Conservation (phyloP, 2,329 filamentous ascomycete species). For the Teratosphaeriaceae sp. region DNA sequence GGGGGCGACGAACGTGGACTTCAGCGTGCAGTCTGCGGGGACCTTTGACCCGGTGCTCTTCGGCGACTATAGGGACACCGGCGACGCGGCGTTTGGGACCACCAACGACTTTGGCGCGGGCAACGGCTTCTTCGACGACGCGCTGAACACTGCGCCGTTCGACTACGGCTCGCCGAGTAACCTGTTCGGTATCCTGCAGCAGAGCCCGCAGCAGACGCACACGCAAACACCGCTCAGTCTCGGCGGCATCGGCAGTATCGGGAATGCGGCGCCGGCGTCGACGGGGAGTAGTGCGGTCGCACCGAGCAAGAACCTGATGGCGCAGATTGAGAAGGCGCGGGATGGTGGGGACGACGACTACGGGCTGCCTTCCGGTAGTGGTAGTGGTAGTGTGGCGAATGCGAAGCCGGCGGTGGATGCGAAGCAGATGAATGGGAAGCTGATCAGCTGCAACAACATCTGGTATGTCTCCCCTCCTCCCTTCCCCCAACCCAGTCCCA, state of each 20-base stretch:
- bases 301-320: conserved; percentile 55
- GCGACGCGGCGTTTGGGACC: conserved; percentile 63
- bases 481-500: neutral
- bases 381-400: neutral
- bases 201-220: conserved; percentile 27
- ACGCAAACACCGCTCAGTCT: too few relatives aligned
- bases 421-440: conserved; percentile 38
- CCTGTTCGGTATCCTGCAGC: conserved; percentile 43
- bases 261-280: conserved; percentile 4
- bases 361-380: too few relatives aligned
- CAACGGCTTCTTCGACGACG: conserved; percentile 68
- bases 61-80: conserved; percentile 86
- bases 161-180: conserved; percentile 82
- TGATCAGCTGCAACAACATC: conserved; percentile 83
- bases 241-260: neutral
- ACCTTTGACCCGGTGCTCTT: conserved; percentile 90
- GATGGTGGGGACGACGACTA: conserved; percentile 62
- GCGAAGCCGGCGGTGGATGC: conserved; percentile 8
- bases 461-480: conserved; percentile 65
- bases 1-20: conserved; percentile 16
- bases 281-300: conserved; percentile 9
- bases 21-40: conserved; percentile 42
- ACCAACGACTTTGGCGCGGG: conserved; percentile 52
- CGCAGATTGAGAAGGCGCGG: conserved; percentile 69
- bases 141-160: conserved; percentile 30